phyloP scores from a whole-genome alignment of 2,329 filamentous ascomycete species.

The Xylaria sp. region DNA sequence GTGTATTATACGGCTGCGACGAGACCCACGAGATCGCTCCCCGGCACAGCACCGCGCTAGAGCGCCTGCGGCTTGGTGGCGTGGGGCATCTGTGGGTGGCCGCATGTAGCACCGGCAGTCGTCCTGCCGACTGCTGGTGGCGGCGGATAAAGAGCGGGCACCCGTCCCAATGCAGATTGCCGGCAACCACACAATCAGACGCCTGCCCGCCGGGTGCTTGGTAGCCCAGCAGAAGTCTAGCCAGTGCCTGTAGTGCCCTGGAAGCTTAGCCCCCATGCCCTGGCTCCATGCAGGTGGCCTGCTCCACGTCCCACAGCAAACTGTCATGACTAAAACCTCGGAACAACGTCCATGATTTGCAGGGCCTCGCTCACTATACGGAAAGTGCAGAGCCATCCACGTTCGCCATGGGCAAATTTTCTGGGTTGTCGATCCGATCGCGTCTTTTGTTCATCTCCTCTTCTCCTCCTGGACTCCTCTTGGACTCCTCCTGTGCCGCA shows the following conservation, averaged over 20 bases:
- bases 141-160: neutral
- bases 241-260: neutral
- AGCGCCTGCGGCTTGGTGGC: neutral
- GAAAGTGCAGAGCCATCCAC: neutral
- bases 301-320: conserved; percentile 21
- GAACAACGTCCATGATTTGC: neutral
- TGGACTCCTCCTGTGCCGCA: neutral
- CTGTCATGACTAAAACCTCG: neutral
- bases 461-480: neutral
- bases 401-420: neutral
- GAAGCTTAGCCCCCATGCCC: neutral
- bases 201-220: too few species aligned
- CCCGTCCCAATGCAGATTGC: too few species aligned
- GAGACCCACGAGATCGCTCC: neutral
- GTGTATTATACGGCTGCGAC: too few species aligned
- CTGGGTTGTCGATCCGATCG: neutral
- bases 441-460: too few species aligned
- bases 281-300: neutral
- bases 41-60: too few species aligned
- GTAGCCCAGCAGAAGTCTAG: too few species aligned
- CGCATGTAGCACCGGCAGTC: conserved; percentile 9
- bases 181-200: too few species aligned
- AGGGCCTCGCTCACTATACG: conserved; percentile 1
- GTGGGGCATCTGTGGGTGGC: neutral
- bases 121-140: conserved; percentile 2